Conservation (phyloP, 768 basidiomycete species). For the Hygrophoropsis aurantiaca region DNA sequence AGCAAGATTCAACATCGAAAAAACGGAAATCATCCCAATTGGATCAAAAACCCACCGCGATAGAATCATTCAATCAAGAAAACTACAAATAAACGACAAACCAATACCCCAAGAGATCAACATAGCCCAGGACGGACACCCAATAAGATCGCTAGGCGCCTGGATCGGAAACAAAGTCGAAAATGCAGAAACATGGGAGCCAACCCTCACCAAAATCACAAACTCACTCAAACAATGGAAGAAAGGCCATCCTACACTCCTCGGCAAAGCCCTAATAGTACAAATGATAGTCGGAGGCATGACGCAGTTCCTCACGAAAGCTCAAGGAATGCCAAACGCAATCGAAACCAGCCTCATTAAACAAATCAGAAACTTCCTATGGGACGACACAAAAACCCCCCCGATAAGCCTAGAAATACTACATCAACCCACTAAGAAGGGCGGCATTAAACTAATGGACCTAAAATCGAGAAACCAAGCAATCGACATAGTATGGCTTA, state of each 20-base stretch:
- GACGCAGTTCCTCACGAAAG: conserved; percentile 30
- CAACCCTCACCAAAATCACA: conserved; percentile 25
- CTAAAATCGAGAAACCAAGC: conserved; percentile 1
- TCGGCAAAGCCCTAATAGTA: conserved; percentile 21
- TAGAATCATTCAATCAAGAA: conserved; percentile 3
- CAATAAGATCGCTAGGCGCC: conserved; percentile 31
- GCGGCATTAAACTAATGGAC: background rate
- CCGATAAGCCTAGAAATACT: conserved; percentile 1
- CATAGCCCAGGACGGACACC: conserved; percentile 27
- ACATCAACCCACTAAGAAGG: background rate
- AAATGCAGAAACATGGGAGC: conserved; percentile 22
- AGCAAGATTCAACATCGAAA: too few species aligned
- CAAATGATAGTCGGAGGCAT: conserved; percentile 16
- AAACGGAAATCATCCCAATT: too few species aligned
- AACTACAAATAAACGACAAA: background rate
- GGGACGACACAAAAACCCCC: conserved; percentile 12
- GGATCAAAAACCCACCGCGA: conserved; percentile 15
- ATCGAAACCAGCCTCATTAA: conserved; percentile 11
- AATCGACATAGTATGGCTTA: background rate
- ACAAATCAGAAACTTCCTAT: conserved; percentile 27
- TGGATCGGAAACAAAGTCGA: conserved; percentile 29
- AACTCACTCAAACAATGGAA: conserved; percentile 19
- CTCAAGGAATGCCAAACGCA: conserved; percentile 29
- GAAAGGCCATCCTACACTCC: conserved; percentile 25
- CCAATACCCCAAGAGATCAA: conserved; percentile 17